A percentile compares a stretch with the other conserved stretches of the same genome.
phyloP scores from a whole-genome alignment of 2,329 filamentous ascomycete species.

The Botrytis pseudocinerea region DNA sequence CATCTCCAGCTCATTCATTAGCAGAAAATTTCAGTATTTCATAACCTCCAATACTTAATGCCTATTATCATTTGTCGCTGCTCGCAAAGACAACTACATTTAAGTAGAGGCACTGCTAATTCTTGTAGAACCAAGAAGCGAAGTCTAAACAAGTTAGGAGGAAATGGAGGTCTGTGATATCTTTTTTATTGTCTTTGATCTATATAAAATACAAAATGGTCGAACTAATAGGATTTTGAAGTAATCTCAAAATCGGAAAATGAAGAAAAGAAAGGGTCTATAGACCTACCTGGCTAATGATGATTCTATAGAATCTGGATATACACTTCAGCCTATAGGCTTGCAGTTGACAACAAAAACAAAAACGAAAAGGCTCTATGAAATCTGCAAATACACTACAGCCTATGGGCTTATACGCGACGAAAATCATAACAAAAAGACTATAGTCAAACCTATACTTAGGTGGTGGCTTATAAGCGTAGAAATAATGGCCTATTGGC shows the following conservation, averaged over 20 bases:
- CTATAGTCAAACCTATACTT: neutral
- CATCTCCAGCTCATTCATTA: too few species aligned
- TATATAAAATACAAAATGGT: neutral
- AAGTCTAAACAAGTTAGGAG: neutral
- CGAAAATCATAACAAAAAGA: neutral
- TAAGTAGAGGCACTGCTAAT: neutral
- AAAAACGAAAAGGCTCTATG: neutral
- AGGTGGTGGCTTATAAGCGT: neutral
- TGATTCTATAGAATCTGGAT: neutral
- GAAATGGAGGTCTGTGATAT: neutral
- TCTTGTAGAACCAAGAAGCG: neutral
- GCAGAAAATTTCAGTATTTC: neutral
- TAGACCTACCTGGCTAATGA: neutral
- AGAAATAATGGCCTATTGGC: neutral
- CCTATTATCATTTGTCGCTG: fast-evolving
- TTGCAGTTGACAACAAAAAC: neutral
- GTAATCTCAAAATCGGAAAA: neutral
- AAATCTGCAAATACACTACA: neutral
- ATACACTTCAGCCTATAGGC: neutral
- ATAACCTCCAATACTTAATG: neutral
- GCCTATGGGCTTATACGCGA: neutral
- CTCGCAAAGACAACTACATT: neutral
- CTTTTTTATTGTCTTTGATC: neutral
- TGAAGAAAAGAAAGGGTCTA: neutral
- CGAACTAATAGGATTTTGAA: neutral